A percentile compares a stretch with the other conserved stretches of the same genome.
Conservation (phyloP, 768 basidiomycete genomes). For the Kwoniella sp. region DNA sequence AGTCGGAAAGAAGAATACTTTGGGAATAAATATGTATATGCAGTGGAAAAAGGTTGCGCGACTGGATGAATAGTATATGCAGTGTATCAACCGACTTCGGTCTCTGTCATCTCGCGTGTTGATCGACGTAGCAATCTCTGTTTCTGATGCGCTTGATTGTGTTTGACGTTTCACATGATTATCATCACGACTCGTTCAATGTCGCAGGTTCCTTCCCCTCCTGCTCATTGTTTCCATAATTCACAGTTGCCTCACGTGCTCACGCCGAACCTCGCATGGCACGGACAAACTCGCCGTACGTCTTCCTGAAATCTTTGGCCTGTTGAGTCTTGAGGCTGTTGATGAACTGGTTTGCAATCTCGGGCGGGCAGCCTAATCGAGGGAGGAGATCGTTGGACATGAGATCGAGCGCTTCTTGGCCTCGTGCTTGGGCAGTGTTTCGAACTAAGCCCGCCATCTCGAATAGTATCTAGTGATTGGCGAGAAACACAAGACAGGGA, state of each 20-base stretch:
- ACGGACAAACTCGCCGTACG: conserved; percentile 55
- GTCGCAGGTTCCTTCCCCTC: not conserved
- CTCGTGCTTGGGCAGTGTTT: conserved; percentile 72
- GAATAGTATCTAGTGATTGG: conserved; percentile 74
- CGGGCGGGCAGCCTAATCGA: conserved; percentile 80
- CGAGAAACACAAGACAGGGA: too few species aligned
- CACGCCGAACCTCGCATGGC: conserved; percentile 39
- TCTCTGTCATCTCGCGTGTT: not conserved
- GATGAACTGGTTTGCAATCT: conserved; percentile 72
- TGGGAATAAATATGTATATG: conserved; percentile 15
- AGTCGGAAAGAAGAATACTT: conserved; percentile 3
- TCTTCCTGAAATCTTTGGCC: conserved; percentile 53
- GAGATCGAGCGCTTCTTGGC: conserved; percentile 79
- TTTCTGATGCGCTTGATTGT: not conserved
- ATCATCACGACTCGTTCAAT: too few species aligned
- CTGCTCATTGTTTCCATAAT: too few species aligned
- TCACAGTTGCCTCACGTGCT: not conserved
- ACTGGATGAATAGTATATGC: conserved; percentile 8
- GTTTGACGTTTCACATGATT: not conserved
- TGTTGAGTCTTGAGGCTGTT: conserved; percentile 48
- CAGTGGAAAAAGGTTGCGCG: conserved; percentile 8
- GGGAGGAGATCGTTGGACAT: conserved; percentile 80
- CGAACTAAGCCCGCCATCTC: conserved; percentile 88
- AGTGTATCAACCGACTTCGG: not conserved
- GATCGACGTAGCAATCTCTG: too few species aligned